These are phyloP conservation scores for Tremella fuciformis DNA, from an alignment of 768 basidiomycete genomes.

Conservation along the genomic window DNA sequence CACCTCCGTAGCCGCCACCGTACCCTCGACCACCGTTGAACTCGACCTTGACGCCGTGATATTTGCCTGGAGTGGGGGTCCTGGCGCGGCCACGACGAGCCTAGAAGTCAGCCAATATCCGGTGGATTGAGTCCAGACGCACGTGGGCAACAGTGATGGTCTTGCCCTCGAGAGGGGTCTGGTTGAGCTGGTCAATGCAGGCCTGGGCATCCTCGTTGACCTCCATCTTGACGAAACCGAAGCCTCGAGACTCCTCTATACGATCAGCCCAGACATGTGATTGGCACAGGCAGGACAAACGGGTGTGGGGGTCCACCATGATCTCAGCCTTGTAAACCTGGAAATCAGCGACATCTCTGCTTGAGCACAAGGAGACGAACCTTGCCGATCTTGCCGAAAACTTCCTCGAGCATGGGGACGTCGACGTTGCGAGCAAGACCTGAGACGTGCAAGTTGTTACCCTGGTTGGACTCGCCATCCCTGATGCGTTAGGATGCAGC, in stretches of 20 bases:
- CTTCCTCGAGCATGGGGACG: constrained; percentile 79
- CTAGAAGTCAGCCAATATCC: constrained; percentile 21
- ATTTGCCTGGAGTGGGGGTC: constrained; percentile 80
- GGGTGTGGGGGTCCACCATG: constrained; percentile 67
- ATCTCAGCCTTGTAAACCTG: constrained; percentile 66
- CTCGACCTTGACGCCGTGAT: constrained; percentile 55
- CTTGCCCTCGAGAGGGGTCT: constrained; percentile 83
- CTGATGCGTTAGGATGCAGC: constrained; percentile 13
- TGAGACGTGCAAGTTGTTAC: constrained; percentile 67
- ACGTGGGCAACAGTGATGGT: constrained; percentile 75
- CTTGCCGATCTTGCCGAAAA: constrained; percentile 82
- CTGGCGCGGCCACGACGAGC: constrained; percentile 51
- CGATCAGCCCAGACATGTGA: constrained; percentile 6
- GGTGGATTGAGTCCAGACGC: constrained; percentile 7
- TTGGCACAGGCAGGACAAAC: constrained; percentile 52
- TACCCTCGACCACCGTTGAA: constrained; percentile 75
- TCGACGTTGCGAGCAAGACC: constrained; percentile 65
- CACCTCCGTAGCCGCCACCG: constrained; percentile 28
- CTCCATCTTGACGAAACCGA: constrained; percentile 88
- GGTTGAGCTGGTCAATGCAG: constrained; percentile 77
- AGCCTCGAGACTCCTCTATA: constrained; percentile 61
- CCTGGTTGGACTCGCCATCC: constrained; percentile 56
- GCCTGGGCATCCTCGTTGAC: constrained; percentile 84
- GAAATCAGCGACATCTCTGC: constrained; percentile 2
- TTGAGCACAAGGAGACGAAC: constrained; percentile 55